Evolutionary conservation across 306 rosid species (phyloP).

Genomic region (Dalbergia oliveri): DNA sequence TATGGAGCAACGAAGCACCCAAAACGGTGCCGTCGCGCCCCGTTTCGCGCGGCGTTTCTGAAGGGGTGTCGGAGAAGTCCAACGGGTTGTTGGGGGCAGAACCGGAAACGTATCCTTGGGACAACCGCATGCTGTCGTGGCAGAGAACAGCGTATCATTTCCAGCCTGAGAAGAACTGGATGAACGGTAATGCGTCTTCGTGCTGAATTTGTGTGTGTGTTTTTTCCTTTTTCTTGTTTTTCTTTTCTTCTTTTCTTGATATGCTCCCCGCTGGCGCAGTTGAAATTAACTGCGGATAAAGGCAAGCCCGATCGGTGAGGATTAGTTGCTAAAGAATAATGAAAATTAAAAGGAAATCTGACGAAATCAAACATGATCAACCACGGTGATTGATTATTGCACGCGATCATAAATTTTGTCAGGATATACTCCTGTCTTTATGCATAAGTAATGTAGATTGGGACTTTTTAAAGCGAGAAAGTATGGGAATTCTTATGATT

Average conservation of each 20-base stretch:
- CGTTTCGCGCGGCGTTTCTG: constrained; percentile 62
- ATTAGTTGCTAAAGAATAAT: too few species aligned
- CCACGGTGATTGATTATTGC: too few species aligned
- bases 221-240: too few species aligned
- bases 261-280: too few species aligned
- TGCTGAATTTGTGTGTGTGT: background rate
- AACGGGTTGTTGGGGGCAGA: constrained; percentile 40
- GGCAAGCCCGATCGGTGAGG: too few species aligned
- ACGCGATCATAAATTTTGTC: too few species aligned
- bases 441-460: too few species aligned
- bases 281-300: background rate
- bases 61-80: constrained; percentile 86
- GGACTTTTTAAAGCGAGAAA: too few species aligned
- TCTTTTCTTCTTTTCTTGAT: background rate
- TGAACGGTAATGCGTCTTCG: constrained; percentile 68
- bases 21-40: constrained; percentile 35
- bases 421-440: too few species aligned
- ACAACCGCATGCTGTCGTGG: constrained; percentile 87
- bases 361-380: background rate
- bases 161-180: constrained; percentile 96
- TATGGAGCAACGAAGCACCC: background rate
- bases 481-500: too few species aligned
- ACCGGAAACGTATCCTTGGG: constrained; percentile 67
- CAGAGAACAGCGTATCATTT: constrained; percentile 95
- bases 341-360: background rate